Evolutionary conservation across 768 basidiomycete species (phyloP), one percentile per base, ranked within the genome.

Genomic region (Phaffia australis): DNA sequence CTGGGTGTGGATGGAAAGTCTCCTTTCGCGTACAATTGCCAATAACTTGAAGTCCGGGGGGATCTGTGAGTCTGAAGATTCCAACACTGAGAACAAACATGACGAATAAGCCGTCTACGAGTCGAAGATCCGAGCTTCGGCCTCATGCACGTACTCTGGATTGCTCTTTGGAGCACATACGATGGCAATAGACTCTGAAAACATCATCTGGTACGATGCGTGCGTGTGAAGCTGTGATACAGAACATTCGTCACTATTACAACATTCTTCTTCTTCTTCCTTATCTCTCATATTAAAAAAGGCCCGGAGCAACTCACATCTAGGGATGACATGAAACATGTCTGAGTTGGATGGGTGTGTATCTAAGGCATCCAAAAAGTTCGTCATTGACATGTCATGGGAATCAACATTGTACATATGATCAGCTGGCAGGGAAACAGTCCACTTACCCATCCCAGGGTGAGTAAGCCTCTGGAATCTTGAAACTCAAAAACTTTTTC

Each of bases 281-380:
- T n/a, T n/a, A n/a, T n/a, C n/a, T n/a, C n/a, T n/a, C n/a, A n/a
- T n/a, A n/a, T n/a, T n/a, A n/a, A n/a, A n/a, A n/a, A n/a, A n/a
- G n/a, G n/a, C n/a, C n/a, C n/a, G n/a, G n/a, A n/a, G n/a, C n/a
- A n/a, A 11, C 35, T 42, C 35, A 60, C 59, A 47, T 94, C 91
- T 21, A 93, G 85, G 9, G 90, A 93, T 7, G 90, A 92, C 87
- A 94, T 90, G 78, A 95, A 95, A 76, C 89, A 91, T 63, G 86
- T 86, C 71, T 92, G 90, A 5, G 88, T 86, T 1, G 90, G 90
- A 74, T 93, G 90, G 0, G 89, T 92, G 77, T 92, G 90, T 71
- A 93, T 93, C 89, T 92, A 73, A 52, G 1, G 30, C 32, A 25
- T 16, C 46, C 23, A 6, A 29, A 54, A 16, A 55, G 9, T 23